Evolutionary conservation across 2,329 filamentous ascomycete genomes (phyloP), one percentile per base, ranked within the genome.

Genomic region (Aspergillus transmontanensis): DNA sequence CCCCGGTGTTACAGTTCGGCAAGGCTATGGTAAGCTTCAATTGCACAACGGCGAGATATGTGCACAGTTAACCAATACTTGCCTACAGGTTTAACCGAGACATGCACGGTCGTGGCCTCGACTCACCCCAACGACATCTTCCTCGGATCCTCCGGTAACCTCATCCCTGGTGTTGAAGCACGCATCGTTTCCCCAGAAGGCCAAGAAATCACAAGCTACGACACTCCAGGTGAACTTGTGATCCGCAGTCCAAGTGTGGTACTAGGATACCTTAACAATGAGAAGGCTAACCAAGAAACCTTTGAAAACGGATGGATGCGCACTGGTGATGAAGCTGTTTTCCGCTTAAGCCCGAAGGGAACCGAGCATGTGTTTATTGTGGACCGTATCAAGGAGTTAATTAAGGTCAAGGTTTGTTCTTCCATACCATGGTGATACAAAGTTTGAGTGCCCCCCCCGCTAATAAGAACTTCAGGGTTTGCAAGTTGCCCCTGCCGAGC

Each of bases 191-290:
- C 86, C 5, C 75, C 82, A 1, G 89, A 94, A 64, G 91, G 90
- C 1, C 81, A 82, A 6, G 91, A 95, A 72, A 84, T 95, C 60
- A 89, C 85, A 0, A 84, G 81, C 9, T 88, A 91, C 68, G 87
- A 94, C 65, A 86, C 88, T 53, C 91, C 90, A 0, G 94, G 94
- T 41, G 94, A 97, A 77, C 84, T 97, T 16, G 83, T 92, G 21
- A 86, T 96, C 26, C 91, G 92, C 74, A 87, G 87, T 0, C 93
- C 93, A 0, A 89, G 89, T 1, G 86, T 96, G 1, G 88, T 91
- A 0, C 78, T 97, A 0, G 94, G 94, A 1, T 97, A 97, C 70
- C 80, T 96, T 59, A 90, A 96, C 79, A 96, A 97, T 72, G 88
- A 91, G 51, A 89, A 91, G 72, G 93, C 94, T 3, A 96, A 89